These are phyloP conservation scores for Termitomyces bulborhizus DNA, from an alignment of 768 basidiomycete species.

Conservation along the genomic window DNA sequence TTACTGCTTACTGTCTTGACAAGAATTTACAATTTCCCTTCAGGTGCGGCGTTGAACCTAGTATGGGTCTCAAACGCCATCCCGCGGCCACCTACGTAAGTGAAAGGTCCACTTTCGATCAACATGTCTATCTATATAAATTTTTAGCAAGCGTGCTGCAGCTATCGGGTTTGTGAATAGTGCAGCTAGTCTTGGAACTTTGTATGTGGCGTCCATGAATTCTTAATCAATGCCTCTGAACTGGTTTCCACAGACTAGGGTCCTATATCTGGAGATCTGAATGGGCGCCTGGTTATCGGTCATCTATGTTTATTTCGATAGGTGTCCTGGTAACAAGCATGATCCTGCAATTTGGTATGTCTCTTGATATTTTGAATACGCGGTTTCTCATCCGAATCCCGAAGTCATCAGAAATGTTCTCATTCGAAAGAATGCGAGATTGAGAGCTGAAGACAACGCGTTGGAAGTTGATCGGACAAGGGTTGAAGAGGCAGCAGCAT, in stretches of 20 bases:
- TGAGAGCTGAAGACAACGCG: conserved; percentile 39
- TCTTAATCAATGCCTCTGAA: not conserved
- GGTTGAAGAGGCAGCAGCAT: conserved; percentile 47
- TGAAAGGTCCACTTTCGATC: not conserved
- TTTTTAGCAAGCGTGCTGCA: conserved; percentile 39
- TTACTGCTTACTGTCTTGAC: not conserved
- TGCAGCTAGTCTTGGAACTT: conserved; percentile 43
- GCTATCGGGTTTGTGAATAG: conserved; percentile 61
- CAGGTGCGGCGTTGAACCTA: conserved; percentile 38
- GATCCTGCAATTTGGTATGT: conserved; percentile 17
- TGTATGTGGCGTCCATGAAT: conserved; percentile 29
- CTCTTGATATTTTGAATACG: too few relatives aligned
- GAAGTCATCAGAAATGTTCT: conserved; percentile 38
- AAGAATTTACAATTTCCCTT: not conserved
- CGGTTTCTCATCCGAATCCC: not conserved
- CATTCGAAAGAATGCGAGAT: conserved; percentile 38
- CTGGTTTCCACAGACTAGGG: conserved; percentile 33
- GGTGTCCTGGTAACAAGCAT: conserved; percentile 24
- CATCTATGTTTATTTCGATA: conserved; percentile 46
- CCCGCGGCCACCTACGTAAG: conserved; percentile 54
- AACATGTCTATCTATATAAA: not conserved
- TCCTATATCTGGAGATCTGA: conserved; percentile 52
- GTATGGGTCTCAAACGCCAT: conserved; percentile 61
- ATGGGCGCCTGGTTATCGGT: conserved; percentile 58
- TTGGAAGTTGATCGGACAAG: conserved; percentile 36